Conservation (phyloP, 176 grass and related monocot species). For the Aegilops sharonensis region DNA sequence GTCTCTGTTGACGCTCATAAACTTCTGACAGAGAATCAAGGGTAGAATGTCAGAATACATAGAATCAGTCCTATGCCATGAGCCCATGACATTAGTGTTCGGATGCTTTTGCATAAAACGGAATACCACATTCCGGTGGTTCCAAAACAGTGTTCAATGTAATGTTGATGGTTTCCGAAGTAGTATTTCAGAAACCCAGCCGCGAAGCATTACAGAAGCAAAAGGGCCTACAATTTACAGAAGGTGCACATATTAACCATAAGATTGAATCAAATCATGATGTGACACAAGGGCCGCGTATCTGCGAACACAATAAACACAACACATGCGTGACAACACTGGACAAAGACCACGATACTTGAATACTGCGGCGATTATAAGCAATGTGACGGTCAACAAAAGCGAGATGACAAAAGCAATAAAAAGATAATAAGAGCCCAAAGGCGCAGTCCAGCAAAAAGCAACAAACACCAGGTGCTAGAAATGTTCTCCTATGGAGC, state of each 20-base stretch:
- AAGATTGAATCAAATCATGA: background rate
- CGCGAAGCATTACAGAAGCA: background rate
- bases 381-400: background rate
- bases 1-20: too few species aligned
- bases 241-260: constrained; percentile 7
- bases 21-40: too few species aligned
- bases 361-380: background rate
- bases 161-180: background rate
- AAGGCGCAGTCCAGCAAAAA: background rate
- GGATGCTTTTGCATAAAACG: too few species aligned
- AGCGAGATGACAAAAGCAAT: background rate
- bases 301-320: constrained; percentile 20
- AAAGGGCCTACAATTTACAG: constrained; percentile 12
- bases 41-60: too few species aligned
- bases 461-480: background rate
- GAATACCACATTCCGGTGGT: too few species aligned
- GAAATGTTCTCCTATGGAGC: background rate
- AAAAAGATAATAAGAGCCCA: background rate
- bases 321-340: constrained; percentile 3
- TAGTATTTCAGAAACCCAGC: background rate
- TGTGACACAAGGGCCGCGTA: background rate
- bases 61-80: too few species aligned
- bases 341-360: constrained; percentile 8
- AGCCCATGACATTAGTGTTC: too few species aligned
- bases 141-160: too few species aligned